phyloP scores from a whole-genome alignment of 345 rosid genomes.

The Citropsis articulata region DNA sequence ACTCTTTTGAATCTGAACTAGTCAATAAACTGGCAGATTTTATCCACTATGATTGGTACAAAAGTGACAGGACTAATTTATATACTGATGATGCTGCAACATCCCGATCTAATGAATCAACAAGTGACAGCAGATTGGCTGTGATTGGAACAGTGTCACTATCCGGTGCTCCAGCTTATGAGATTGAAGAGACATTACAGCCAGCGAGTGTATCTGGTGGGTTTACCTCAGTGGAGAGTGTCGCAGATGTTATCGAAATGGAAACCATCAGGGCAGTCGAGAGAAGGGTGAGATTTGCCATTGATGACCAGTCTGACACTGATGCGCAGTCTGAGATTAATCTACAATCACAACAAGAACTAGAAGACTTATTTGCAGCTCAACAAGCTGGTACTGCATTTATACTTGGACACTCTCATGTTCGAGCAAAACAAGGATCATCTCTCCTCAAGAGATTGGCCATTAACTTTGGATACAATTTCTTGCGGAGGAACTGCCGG shows the following conservation, averaged over 20 bases:
- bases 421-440: slow-evolving; percentile 92
- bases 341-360: slow-evolving; percentile 52
- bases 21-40: slow-evolving; percentile 67
- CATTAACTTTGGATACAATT: slow-evolving; percentile 74
- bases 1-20: slow-evolving; percentile 81
- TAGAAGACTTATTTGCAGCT: slow-evolving; percentile 64
- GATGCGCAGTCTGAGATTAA: slow-evolving; percentile 28
- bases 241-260: slow-evolving; percentile 71
- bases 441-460: slow-evolving; percentile 74
- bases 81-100: slow-evolving; percentile 27
- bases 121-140: slow-evolving; percentile 63
- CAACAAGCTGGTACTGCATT: slow-evolving; percentile 85
- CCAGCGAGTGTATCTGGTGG: slow-evolving; percentile 72
- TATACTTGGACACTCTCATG: slow-evolving; percentile 91
- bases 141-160: slow-evolving; percentile 67
- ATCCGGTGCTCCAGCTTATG: slow-evolving; percentile 43
- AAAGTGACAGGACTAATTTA: slow-evolving; percentile 23
- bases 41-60: slow-evolving; percentile 68
- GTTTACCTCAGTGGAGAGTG: slow-evolving; percentile 62
- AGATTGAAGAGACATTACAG: slow-evolving; percentile 56
- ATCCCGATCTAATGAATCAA: slow-evolving; percentile 47
- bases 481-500: slow-evolving; percentile 85
- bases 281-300: slow-evolving; percentile 71
- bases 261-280: slow-evolving; percentile 29
- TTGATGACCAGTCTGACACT: slow-evolving; percentile 43